Base-by-base conservation (phyloP, 2,329 filamentous ascomycete genomes). In the Verticillium klebahnii region DNA sequence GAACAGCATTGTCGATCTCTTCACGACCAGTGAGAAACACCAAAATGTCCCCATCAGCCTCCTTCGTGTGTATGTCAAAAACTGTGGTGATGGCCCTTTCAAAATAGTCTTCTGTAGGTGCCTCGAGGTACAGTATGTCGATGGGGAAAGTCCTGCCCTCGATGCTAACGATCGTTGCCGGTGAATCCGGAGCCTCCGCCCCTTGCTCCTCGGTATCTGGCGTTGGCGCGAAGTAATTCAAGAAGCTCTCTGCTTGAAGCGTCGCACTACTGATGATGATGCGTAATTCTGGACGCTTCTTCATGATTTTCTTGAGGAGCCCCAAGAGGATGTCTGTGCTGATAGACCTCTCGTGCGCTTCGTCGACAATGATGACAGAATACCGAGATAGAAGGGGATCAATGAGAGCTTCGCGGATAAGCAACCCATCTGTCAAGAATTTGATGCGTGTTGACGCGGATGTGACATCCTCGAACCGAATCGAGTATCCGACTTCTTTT, bases 361-460 rank as follows among this genome's bases (percentile, higher is more conserved):
- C 94, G 72, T 99, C 95, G 8, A 99, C 90, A 92, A 99, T 97
- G 69, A 99, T 92, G 55, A 97, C 90, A 0, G 93, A 96, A 73
- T 99, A 99, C 12, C 92, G 85, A 23, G 91, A 95, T 39, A 99
- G 78, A 3, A 98, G 78, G 14, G 95, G 95, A 74, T 99, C 95
- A 3, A 97, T 91, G 5, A 99, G 83, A 32, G 94, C 95, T 76
- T 99, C 95, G 69, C 94, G 83, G 60, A 99, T 86, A 36, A 99
- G 83, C 57, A 99, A 81, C 0, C 94, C 94, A 77, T 99, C 95
- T 0, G 94, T 99, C 65, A 98, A 78, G 71, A 98, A 98, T 73
- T 99, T 97, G 78, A 99, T 94, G 59, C 86, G 86, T 1, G 95
- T 99, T 37, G 86, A 82, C 19, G 89, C 83, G 23, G 93, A 97